Evolutionary conservation across 148 eudicot species (phyloP).

Genomic region (Amaranthus cruentus): DNA sequence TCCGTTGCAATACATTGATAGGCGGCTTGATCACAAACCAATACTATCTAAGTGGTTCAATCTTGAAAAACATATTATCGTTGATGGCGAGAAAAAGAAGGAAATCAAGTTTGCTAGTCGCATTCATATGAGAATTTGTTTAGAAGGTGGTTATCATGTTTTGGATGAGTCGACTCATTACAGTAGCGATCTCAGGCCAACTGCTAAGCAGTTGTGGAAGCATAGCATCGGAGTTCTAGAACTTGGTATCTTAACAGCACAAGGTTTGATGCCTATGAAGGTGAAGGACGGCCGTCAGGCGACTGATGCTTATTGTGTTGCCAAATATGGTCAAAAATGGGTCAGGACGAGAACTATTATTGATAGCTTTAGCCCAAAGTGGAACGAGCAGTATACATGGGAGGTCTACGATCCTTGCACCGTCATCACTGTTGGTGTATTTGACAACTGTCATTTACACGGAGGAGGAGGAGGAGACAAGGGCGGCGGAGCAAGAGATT

Average conservation of each 20-base stretch:
- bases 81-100: slow-evolving; percentile 58
- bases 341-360: slow-evolving; percentile 62
- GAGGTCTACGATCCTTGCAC: slow-evolving; percentile 70
- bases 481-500: slow-evolving; percentile 36
- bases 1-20: slow-evolving; percentile 41
- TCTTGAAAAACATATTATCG: slow-evolving; percentile 41
- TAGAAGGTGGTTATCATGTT: slow-evolving; percentile 69
- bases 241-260: slow-evolving; percentile 52
- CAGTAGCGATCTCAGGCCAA: slow-evolving; percentile 60
- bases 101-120: slow-evolving; percentile 51
- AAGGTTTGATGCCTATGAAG: slow-evolving; percentile 60
- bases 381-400: slow-evolving; percentile 74
- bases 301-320: slow-evolving; percentile 67
- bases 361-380: slow-evolving; percentile 53
- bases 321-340: slow-evolving; percentile 75
- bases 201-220: slow-evolving; percentile 62
- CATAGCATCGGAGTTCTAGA: slow-evolving; percentile 60
- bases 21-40: slow-evolving; percentile 53
- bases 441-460: slow-evolving; percentile 58
- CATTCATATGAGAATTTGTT: slow-evolving; percentile 50
- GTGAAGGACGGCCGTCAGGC: slow-evolving; percentile 47
- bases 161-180: slow-evolving; percentile 60
- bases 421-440: slow-evolving; percentile 57
- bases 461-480: slow-evolving; percentile 49
- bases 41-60: slow-evolving; percentile 43